Base-by-base conservation (phyloP, 2,329 filamentous ascomycete species). In the Cadophora sp. region DNA sequence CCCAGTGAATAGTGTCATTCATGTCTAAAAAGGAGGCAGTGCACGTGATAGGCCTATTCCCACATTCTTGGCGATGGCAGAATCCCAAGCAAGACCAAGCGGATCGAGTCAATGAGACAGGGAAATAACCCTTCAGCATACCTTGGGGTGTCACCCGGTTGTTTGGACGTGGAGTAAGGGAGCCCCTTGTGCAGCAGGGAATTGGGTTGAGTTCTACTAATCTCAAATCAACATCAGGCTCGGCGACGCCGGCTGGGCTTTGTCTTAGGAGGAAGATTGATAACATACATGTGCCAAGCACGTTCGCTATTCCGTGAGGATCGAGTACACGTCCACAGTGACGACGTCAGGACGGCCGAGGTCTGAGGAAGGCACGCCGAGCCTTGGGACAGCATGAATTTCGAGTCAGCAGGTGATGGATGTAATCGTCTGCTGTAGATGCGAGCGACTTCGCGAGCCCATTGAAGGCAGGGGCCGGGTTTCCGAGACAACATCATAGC, bases 151-250 rank as follows among this genome's bases (percentile, higher is more conserved):
- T 63, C 53, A 22, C 26, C 62, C 43, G 51, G n/a, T 26, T 26
- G 56, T 31, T 55, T 67, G 29, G 65, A 63, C 19, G 68, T 69
- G 29, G 68, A 67, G 46, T 59, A 69, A 9, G 65, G 62, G n/a
- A 65, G 24, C 1, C 40, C 62, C 65, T 60, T 63, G 65, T 31
- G 9, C 12, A 26, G 14, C 27, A 50, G 19, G 34, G 50, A 48
- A n/a, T 58, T 65, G 46, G 19, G 37, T 58, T 48, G 62, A 62
- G 56, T 29, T 60, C 62, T 68, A 46, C 55, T 68, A 37, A 29
- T 59, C 50, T 43, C 31, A 62, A 55, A 50, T 69, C 53, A 63
- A 66, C 51, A 56, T 66, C 60, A 51, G 67, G 43, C 29, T 55
- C 61, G 64, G 64, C 55, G 50, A 66, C 22, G 9, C 37, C 24